Conservation (phyloP, 2,329 filamentous ascomycete genomes). For the Gremmenia infestans region DNA sequence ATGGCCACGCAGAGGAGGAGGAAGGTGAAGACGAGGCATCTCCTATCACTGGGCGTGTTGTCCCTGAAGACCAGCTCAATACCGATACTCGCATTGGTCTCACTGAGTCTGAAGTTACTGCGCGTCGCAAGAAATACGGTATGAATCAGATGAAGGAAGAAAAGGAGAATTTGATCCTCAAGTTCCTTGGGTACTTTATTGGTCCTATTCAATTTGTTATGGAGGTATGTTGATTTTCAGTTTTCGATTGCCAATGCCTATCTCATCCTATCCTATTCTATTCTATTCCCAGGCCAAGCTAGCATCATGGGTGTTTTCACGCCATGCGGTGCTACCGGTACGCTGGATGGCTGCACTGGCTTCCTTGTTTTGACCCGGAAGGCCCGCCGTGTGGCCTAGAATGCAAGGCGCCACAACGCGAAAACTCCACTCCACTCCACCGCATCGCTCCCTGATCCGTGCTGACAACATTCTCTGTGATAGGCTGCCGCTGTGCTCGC, state of each 20-base stretch:
- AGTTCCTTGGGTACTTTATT: constrained; percentile 78
- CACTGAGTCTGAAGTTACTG: constrained; percentile 62
- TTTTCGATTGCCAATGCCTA: constrained; percentile 10
- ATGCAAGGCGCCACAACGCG: constrained; percentile 7
- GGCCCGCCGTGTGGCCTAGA: not conserved
- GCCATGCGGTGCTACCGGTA: not conserved
- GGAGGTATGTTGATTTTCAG: constrained; percentile 56
- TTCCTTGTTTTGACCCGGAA: not conserved
- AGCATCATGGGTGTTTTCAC: not conserved
- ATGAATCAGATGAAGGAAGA: constrained; percentile 89
- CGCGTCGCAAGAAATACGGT: constrained; percentile 66
- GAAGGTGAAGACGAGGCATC: constrained; percentile 51
- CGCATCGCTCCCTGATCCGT: not conserved
- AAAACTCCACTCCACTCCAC: not conserved
- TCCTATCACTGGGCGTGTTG: constrained; percentile 51
- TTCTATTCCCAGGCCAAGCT: not conserved
- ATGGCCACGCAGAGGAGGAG: constrained; percentile 62
- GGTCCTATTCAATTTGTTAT: constrained; percentile 93
- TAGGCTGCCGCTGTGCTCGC: constrained; percentile 68
- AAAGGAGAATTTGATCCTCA: constrained; percentile 77
- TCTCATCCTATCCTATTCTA: not conserved
- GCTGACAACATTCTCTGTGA: constrained; percentile 13
- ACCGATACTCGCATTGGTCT: constrained; percentile 72
- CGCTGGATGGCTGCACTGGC: not conserved
- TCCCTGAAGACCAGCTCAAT: constrained; percentile 71